Conservation (phyloP, 257 asterid species). For the Nicotiana otophora region DNA sequence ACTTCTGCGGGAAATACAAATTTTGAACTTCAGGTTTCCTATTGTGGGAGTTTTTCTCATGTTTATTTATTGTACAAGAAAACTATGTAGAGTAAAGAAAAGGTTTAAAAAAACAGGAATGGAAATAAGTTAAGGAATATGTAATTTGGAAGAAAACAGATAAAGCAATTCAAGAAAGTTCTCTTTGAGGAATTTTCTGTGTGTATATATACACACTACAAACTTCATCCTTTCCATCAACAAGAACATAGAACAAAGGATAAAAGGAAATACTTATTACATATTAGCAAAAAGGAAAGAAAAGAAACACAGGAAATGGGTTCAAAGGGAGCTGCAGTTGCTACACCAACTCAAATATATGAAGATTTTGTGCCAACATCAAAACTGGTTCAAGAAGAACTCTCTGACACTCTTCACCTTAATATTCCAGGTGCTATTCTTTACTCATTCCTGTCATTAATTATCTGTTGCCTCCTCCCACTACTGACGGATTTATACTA, state of each 20-base stretch:
- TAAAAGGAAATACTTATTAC: background rate
- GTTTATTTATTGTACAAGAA: background rate
- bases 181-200: background rate
- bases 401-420: constrained; percentile 46
- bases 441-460: background rate
- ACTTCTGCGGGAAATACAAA: too few species aligned
- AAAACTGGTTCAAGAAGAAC: constrained; percentile 45
- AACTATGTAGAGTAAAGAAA: background rate
- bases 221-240: background rate
- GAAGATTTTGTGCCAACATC: constrained; percentile 43
- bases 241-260: background rate
- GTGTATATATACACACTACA: background rate
- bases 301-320: constrained; percentile 22
- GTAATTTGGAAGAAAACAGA: background rate
- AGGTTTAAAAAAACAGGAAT: background rate
- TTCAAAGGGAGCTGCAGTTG: constrained; percentile 21
- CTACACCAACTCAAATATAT: constrained; percentile 10
- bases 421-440: constrained; percentile 45
- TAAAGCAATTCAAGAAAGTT: background rate
- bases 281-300: background rate
- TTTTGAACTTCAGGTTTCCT: background rate
- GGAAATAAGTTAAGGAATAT: background rate
- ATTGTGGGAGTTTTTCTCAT: background rate
- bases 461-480: background rate
- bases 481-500: background rate